These are phyloP conservation scores for Colletotrichum destructivum DNA, from an alignment of 2,329 filamentous ascomycete genomes.

Conservation along the genomic window DNA sequence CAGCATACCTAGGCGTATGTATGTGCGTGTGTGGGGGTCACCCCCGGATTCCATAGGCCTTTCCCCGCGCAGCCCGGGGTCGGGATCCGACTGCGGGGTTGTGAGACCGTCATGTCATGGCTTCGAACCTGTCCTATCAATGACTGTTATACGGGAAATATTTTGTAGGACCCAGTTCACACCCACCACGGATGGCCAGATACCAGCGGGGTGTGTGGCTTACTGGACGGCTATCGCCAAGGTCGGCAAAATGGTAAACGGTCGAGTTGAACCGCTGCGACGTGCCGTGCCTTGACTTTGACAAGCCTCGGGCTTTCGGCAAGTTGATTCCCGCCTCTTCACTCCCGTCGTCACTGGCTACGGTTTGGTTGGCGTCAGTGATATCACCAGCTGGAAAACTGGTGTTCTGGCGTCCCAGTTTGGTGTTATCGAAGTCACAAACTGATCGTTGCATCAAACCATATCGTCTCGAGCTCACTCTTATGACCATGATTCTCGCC, in stretches of 20 bases:
- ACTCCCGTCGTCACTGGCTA: no score
- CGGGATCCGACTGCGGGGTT: slow-evolving; percentile 19
- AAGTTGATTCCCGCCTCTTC: no score
- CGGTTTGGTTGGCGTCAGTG: no score
- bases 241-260: slow-evolving; percentile 45
- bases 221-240: slow-evolving; percentile 29
- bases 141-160: background rate
- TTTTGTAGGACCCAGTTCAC: background rate
- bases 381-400: background rate
- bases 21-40: slow-evolving; percentile 7
- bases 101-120: background rate
- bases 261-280: slow-evolving; percentile 13
- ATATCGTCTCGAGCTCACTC: background rate
- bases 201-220: slow-evolving; percentile 28
- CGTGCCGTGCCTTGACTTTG: background rate
- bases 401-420: no score
- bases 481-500: background rate
- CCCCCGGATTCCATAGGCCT: background rate
- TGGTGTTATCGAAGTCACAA: no score
- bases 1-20: slow-evolving; percentile 1
- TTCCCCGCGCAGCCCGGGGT: slow-evolving; percentile 32
- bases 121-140: background rate
- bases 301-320: slow-evolving; percentile 4
- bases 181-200: background rate
- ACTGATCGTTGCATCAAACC: no score